phyloP scores from a whole-genome alignment of 306 rosid species.

The Vachellia pachyceras region DNA sequence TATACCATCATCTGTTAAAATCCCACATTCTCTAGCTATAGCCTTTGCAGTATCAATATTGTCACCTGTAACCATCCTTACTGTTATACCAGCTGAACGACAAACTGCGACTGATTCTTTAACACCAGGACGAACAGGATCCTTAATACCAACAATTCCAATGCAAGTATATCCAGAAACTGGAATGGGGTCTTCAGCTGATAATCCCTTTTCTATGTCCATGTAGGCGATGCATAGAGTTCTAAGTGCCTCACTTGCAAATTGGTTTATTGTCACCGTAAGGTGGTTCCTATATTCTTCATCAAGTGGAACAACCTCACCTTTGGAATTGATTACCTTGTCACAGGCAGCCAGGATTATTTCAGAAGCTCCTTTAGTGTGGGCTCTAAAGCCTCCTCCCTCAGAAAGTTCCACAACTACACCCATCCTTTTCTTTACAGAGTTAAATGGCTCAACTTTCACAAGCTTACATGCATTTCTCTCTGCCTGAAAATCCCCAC shows the following conservation, averaged over 20 bases:
- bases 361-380: constrained; percentile 96
- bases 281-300: constrained; percentile 67
- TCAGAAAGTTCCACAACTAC: constrained; percentile 77
- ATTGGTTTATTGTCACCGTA: constrained; percentile 62
- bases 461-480: constrained; percentile 64
- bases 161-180: constrained; percentile 80
- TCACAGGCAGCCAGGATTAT: constrained; percentile 86
- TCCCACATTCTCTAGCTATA: constrained; percentile 97
- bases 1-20: constrained; percentile 93
- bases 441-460: constrained; percentile 97
- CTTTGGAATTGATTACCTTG: constrained; percentile 74
- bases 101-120: constrained; percentile 93
- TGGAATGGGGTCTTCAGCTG: constrained; percentile 71
- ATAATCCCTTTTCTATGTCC: constrained; percentile 75
- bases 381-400: constrained; percentile 82
- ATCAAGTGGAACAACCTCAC: constrained; percentile 84
- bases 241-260: constrained; percentile 92
- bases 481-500: constrained; percentile 79
- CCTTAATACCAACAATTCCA: constrained; percentile 94
- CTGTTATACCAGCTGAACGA: constrained; percentile 93
- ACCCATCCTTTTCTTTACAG: constrained; percentile 84
- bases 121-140: constrained; percentile 97
- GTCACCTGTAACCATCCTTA: constrained; percentile 98
- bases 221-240: constrained; percentile 89
- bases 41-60: constrained; percentile 94